Evolutionary conservation across 169 alveolate species (phyloP).

Genomic region (Cryptosporidium canis): DNA sequence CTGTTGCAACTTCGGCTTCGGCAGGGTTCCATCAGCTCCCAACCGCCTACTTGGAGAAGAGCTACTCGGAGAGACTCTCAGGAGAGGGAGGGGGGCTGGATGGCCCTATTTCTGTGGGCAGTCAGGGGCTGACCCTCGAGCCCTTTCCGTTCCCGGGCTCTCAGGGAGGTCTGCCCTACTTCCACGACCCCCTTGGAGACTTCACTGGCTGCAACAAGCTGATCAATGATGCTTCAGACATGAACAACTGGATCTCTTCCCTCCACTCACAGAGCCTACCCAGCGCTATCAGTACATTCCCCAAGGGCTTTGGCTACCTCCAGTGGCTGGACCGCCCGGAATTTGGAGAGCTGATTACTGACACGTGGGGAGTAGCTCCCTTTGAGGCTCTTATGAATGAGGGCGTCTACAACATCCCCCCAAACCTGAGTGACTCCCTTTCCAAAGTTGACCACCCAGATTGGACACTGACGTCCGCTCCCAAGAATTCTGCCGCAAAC

Average conservation of each 20-base stretch:
- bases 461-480: not conserved
- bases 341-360: not conserved
- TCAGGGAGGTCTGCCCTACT: not conserved
- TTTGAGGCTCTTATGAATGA: not conserved
- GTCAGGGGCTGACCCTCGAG: not conserved
- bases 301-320: not conserved
- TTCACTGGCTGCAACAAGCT: not conserved
- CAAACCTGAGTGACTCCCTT: not conserved
- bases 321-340: conserved; percentile 21
- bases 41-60: not conserved
- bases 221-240: conserved; percentile 1
- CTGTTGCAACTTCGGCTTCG: conserved; percentile 68
- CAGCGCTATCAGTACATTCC: not conserved
- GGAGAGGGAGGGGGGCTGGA: too few species aligned
- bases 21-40: conserved; percentile 28
- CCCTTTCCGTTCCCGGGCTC: not conserved
- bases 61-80: not conserved
- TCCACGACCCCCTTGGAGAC: not conserved
- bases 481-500: not conserved
- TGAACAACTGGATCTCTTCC: not conserved
- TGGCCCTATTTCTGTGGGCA: too few species aligned
- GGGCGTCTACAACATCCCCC: not conserved
- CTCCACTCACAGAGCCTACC: not conserved
- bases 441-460: not conserved
- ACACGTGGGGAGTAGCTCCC: not conserved